phyloP scores from a whole-genome alignment of 1,284 basidiomycete species.

The Rhodofomes roseus region DNA sequence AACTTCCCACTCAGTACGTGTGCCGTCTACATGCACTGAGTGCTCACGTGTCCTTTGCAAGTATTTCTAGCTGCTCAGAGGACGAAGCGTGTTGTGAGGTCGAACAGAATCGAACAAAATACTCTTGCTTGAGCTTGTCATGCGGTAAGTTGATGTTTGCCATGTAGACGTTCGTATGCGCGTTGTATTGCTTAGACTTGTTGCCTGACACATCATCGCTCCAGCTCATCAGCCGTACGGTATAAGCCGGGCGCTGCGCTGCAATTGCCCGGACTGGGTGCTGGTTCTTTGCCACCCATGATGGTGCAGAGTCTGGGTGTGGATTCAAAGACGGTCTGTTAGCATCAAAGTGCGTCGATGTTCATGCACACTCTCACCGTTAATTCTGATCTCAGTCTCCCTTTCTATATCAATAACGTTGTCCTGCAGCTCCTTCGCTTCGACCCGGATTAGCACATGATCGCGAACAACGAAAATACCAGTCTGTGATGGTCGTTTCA shows the following conservation, averaged over 20 bases:
- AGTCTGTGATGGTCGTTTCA: neutral
- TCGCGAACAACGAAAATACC: neutral
- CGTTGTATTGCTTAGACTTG: conserved; percentile 28
- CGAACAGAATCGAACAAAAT: conserved; percentile 28
- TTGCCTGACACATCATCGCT: conserved; percentile 33
- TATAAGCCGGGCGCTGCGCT: neutral
- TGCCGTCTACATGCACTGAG: neutral
- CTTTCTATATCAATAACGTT: neutral
- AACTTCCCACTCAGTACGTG: neutral
- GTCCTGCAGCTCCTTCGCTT: neutral
- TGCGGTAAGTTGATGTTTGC: conserved; percentile 23
- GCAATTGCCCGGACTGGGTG: neutral
- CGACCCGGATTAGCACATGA: neutral
- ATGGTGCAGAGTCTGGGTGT: neutral
- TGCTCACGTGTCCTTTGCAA: neutral
- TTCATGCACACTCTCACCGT: neutral
- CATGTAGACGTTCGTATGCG: conserved; percentile 29
- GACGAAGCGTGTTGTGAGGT: neutral
- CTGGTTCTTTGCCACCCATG: neutral
- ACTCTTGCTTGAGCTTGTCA: conserved; percentile 28
- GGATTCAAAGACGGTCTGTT: no score
- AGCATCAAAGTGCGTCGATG: no score
- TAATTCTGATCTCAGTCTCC: neutral
- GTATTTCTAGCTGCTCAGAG: neutral
- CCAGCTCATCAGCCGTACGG: conserved; percentile 8